Percentiles rank a stretch among this genome's conserved stretches.
Evolutionary conservation across 202 grass and related monocot genomes (phyloP).

Genomic region (Zoysia matrella): DNA sequence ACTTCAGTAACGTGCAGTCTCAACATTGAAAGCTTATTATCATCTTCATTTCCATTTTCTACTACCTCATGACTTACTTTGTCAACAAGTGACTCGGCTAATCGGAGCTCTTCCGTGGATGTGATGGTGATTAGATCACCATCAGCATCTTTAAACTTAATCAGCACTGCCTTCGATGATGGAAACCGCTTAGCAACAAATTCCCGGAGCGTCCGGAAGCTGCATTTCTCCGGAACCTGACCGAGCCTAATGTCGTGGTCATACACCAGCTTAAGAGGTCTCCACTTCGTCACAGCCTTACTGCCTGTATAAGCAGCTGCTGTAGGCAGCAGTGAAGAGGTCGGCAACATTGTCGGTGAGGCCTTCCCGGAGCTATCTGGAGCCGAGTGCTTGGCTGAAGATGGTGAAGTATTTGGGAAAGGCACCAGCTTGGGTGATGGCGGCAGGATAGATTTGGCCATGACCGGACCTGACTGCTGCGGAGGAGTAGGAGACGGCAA

Average conservation of each 20-base stretch:
- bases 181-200: slow-evolving; percentile 73
- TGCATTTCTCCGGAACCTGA: slow-evolving; percentile 78
- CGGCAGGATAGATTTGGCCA: slow-evolving; percentile 34
- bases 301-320: slow-evolving; percentile 23
- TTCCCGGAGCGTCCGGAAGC: slow-evolving; percentile 62
- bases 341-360: background rate
- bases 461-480: slow-evolving; percentile 28
- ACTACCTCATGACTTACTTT: slow-evolving; percentile 15
- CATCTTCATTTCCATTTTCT: slow-evolving; percentile 38
- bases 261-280: slow-evolving; percentile 93
- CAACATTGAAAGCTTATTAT: slow-evolving; percentile 55
- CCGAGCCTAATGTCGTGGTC: slow-evolving; percentile 94
- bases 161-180: slow-evolving; percentile 89
- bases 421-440: slow-evolving; percentile 47
- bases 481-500: slow-evolving; percentile 29
- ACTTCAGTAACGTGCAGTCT: slow-evolving; percentile 92
- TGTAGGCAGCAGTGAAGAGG: slow-evolving; percentile 28
- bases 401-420: slow-evolving; percentile 47
- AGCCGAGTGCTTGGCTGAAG: slow-evolving; percentile 43
- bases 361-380: slow-evolving; percentile 32
- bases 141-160: slow-evolving; percentile 92
- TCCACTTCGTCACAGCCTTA: slow-evolving; percentile 54
- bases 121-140: slow-evolving; percentile 95
- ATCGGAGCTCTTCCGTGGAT: slow-evolving; percentile 66
- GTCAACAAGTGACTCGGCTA: slow-evolving; percentile 69